A percentile compares a stretch with the other conserved stretches of the same genome.
Evolutionary conservation across 2,329 filamentous ascomycete genomes (phyloP).

Genomic region (Trichophyton rubrum): DNA sequence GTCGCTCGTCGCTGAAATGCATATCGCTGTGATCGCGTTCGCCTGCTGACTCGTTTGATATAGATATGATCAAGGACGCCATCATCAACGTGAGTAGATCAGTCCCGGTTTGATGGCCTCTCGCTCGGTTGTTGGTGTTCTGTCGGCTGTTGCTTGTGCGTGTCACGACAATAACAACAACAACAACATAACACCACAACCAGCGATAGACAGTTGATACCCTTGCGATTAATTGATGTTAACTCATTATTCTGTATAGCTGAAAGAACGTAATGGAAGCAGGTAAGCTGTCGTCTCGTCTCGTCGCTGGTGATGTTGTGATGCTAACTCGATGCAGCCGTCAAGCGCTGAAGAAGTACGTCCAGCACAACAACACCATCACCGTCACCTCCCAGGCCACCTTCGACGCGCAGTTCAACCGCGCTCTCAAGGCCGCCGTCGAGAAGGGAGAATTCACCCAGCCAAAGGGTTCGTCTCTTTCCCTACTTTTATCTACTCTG

Average conservation of each 20-base stretch:
- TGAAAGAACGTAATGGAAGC: slow-evolving; percentile 58
- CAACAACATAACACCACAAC: background rate
- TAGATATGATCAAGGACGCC: slow-evolving; percentile 63
- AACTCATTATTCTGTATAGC: slow-evolving; percentile 41
- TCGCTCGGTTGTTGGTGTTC: background rate
- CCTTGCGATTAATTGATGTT: slow-evolving; percentile 21
- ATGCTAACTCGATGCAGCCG: slow-evolving; percentile 38
- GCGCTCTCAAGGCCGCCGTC: slow-evolving; percentile 66
- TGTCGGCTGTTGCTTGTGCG: no score
- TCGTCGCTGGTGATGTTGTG: slow-evolving; percentile 12
- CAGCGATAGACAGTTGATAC: background rate
- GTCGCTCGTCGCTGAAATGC: slow-evolving; percentile 33
- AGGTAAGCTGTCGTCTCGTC: slow-evolving; percentile 39
- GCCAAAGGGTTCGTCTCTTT: slow-evolving; percentile 62
- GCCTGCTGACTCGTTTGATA: slow-evolving; percentile 40
- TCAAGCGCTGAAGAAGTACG: slow-evolving; percentile 63
- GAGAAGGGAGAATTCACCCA: slow-evolving; percentile 79
- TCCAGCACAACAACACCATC: slow-evolving; percentile 52
- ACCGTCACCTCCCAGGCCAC: slow-evolving; percentile 41
- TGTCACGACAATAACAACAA: background rate
- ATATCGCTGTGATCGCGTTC: slow-evolving; percentile 38
- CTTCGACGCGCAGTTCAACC: slow-evolving; percentile 72
- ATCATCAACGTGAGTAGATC: slow-evolving; percentile 55
- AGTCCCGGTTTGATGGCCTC: slow-evolving; percentile 11
- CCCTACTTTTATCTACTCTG: background rate